Conservation (phyloP, 202 grass and related monocot species). For the Cymbopogon flexuosus region DNA sequence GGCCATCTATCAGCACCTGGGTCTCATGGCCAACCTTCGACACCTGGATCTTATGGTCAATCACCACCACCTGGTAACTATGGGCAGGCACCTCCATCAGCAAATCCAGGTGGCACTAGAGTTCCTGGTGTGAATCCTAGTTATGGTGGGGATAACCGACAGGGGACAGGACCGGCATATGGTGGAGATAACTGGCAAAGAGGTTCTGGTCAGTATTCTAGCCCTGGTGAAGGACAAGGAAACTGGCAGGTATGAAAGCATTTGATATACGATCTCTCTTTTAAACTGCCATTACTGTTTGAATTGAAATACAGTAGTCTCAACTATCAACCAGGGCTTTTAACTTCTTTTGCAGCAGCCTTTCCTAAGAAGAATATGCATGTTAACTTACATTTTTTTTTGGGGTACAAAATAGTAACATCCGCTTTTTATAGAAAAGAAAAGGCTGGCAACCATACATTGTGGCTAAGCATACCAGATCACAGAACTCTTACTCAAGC, state of each 20-base stretch:
- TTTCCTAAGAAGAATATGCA: neutral
- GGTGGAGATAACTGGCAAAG: conserved; percentile 38
- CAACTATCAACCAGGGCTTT: neutral
- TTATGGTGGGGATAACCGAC: conserved; percentile 39
- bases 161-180: conserved; percentile 23
- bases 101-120: conserved; percentile 26
- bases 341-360: neutral
- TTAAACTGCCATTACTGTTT: neutral
- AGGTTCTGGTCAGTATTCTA: conserved; percentile 32
- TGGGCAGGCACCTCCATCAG: conserved; percentile 24
- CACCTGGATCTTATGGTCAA: conserved; percentile 39
- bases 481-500: neutral
- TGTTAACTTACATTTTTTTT: neutral
- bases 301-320: neutral
- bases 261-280: conserved; percentile 8
- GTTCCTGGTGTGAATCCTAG: conserved; percentile 32
- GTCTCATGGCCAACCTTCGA: conserved; percentile 33
- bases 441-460: neutral
- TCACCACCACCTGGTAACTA: conserved; percentile 28
- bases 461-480: neutral
- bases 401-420: neutral
- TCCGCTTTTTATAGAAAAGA: neutral
- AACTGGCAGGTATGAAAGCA: conserved; percentile 59
- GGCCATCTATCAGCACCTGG: conserved; percentile 29
- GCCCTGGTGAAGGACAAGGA: conserved; percentile 42